Conservation (phyloP, 805 yeast species). For the Aciculoconidium aculeatum region DNA sequence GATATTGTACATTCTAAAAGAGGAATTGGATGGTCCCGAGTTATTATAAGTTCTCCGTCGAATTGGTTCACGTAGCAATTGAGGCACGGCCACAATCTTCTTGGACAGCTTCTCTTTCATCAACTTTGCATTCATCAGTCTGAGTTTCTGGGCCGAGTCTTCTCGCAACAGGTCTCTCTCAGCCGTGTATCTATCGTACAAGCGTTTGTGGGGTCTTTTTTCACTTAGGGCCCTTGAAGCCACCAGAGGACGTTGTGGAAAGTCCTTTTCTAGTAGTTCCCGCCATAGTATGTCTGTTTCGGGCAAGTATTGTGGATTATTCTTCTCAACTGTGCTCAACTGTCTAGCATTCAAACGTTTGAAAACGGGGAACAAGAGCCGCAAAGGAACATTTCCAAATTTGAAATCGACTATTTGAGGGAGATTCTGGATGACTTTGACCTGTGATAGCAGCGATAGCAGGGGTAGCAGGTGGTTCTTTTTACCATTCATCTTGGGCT, state of each 20-base stretch:
- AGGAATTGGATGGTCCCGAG: conserved; percentile 3
- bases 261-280: conserved; percentile 40
- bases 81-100: conserved; percentile 18
- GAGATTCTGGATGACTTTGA: conserved; percentile 9
- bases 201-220: conserved; percentile 29
- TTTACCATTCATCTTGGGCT: no score
- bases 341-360: conserved; percentile 33
- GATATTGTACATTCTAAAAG: conserved; percentile 1
- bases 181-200: conserved; percentile 32
- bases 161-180: conserved; percentile 40
- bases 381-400: conserved; percentile 27
- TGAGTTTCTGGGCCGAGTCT: conserved; percentile 40
- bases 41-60: conserved; percentile 6
- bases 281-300: conserved; percentile 44
- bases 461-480: no score
- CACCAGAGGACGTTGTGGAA: conserved; percentile 37
- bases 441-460: conserved; percentile 9
- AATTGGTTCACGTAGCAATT: conserved; percentile 24
- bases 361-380: conserved; percentile 43
- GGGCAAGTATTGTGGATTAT: conserved; percentile 37
- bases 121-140: conserved; percentile 35
- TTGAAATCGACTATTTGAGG: conserved; percentile 7
- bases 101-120: conserved; percentile 36
- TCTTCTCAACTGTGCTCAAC: conserved; percentile 33
- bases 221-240: conserved; percentile 1